Conservation (phyloP, 2,329 filamentous ascomycete genomes). For the Verticillium dahliae region DNA sequence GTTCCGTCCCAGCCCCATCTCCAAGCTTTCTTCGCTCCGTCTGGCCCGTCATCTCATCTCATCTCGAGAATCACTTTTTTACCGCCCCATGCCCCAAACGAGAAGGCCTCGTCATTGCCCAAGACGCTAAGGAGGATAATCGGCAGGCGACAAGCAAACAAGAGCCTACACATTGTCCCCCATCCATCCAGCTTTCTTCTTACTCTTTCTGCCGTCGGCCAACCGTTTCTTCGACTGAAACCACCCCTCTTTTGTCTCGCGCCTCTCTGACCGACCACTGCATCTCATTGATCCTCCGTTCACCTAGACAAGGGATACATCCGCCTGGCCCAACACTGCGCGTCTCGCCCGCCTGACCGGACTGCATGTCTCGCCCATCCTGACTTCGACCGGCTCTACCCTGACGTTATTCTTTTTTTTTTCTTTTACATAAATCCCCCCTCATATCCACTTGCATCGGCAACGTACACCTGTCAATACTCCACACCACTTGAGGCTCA, state of each 20-base stretch:
- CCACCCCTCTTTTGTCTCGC: not conserved
- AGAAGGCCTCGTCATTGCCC: slow-evolving; percentile 13
- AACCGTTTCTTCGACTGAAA: slow-evolving; percentile 1
- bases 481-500: not conserved
- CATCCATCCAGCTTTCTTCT: not conserved
- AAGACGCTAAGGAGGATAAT: slow-evolving; percentile 13
- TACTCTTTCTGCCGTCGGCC: not conserved
- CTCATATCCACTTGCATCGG: not conserved
- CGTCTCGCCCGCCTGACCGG: too few relatives aligned
- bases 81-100: not conserved
- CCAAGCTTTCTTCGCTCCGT: not conserved
- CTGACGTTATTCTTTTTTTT: not conserved
- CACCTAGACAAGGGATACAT: slow-evolving; percentile 6
- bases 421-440: not conserved
- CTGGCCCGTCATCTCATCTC: not conserved
- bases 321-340: not conserved
- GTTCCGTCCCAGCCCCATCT: not conserved
- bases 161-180: not conserved
- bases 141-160: slow-evolving; percentile 5
- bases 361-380: not conserved
- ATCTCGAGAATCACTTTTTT: not conserved
- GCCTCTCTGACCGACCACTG: not conserved
- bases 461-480: not conserved
- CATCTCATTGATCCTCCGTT: not conserved
- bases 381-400: not conserved